Conservation (phyloP, 805 yeast species). For the Metschnikowia corniflorae region DNA sequence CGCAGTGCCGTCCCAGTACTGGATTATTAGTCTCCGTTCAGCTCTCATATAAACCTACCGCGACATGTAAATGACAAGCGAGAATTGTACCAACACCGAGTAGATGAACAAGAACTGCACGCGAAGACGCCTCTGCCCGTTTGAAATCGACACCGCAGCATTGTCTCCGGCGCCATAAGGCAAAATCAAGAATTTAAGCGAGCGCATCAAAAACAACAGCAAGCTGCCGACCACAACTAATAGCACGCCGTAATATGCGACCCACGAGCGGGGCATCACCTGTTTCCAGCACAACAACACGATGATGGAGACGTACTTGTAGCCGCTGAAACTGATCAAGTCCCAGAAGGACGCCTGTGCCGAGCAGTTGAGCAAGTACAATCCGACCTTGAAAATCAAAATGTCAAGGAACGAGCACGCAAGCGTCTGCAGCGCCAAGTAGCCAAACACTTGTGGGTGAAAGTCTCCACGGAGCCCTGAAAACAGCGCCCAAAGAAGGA, state of each 20-base stretch:
- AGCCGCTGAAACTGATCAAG: conserved; percentile 84
- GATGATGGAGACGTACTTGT: conserved; percentile 83
- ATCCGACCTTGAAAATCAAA: conserved; percentile 69
- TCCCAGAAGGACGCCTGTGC: conserved; percentile 68
- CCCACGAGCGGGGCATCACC: conserved; percentile 34
- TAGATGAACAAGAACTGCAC: conserved; percentile 85
- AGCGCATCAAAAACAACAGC: conserved; percentile 61
- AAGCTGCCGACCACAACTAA: conserved; percentile 42
- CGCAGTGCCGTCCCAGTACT: background rate
- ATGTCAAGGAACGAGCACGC: conserved; percentile 81
- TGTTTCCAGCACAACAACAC: conserved; percentile 52
- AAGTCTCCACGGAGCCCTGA: conserved; percentile 86
- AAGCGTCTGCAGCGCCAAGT: conserved; percentile 78
- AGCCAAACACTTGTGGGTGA: conserved; percentile 90
- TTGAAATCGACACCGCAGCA: conserved; percentile 56
- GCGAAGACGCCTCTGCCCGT: conserved; percentile 70
- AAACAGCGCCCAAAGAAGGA: conserved; percentile 75
- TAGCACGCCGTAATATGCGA: conserved; percentile 33
- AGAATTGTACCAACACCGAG: conserved; percentile 75
- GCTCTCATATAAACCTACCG: conserved; percentile 5
- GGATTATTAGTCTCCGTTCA: too few relatives aligned
- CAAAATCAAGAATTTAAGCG: conserved; percentile 63
- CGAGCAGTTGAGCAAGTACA: conserved; percentile 71
- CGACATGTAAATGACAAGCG: conserved; percentile 68
- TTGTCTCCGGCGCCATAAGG: conserved; percentile 43